Percentiles rank a stretch among this genome's conserved stretches.
Evolutionary conservation across 495 filamentous ascomycete species (phyloP).

Genomic region (Penicillium simplicissimum): DNA sequence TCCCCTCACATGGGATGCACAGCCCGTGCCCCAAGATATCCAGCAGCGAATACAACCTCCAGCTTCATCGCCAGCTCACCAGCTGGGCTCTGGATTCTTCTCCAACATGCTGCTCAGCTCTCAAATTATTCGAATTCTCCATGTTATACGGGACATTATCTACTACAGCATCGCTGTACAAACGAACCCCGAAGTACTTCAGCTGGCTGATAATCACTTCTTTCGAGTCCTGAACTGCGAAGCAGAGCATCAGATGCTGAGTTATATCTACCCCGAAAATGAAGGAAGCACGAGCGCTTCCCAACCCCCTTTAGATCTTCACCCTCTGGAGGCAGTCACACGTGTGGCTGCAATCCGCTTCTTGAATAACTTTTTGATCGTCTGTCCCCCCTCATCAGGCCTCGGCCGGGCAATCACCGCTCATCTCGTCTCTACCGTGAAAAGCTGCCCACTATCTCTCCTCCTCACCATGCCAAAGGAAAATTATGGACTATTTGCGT

Average conservation of each 20-base stretch:
- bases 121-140: conserved; percentile 25
- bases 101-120: conserved; percentile 29
- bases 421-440: conserved; percentile 25
- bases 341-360: conserved; percentile 35
- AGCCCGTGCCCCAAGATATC: conserved; percentile 28
- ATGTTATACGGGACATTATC: conserved; percentile 30
- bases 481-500: conserved; percentile 28
- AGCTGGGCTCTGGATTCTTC: conserved; percentile 29
- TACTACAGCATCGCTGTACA: conserved; percentile 26
- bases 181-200: conserved; percentile 13
- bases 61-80: conserved; percentile 25
- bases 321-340: conserved; percentile 34
- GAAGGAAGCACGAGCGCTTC: background rate
- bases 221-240: conserved; percentile 35
- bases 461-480: conserved; percentile 25
- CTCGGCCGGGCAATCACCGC: conserved; percentile 41
- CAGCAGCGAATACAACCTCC: conserved; percentile 32
- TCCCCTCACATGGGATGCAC: conserved; percentile 33
- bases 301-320: conserved; percentile 10
- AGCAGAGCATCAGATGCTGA: conserved; percentile 38
- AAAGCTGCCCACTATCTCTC: conserved; percentile 20
- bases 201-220: conserved; percentile 27
- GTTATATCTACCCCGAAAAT: conserved; percentile 31
- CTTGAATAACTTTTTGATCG: conserved; percentile 37
- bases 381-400: conserved; percentile 35